A percentile compares a stretch with the other conserved stretches of the same genome.
Conservation (phyloP, 129 eudicot genomes). For the Erigeron canadensis region DNA sequence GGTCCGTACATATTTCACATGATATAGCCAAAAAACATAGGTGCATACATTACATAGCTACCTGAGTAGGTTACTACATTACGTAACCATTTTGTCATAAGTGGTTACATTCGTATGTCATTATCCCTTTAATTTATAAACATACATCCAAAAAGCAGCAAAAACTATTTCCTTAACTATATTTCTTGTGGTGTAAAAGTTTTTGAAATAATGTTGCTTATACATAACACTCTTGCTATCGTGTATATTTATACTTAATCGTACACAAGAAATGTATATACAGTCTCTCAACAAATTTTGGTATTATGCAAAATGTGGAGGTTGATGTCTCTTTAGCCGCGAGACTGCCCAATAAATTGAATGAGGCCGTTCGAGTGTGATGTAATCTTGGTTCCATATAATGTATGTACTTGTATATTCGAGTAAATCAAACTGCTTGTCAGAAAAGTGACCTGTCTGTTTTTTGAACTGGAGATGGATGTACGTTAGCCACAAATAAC, state of each 20-base stretch:
- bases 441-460: not conserved
- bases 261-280: conserved; percentile 8
- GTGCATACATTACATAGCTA: too few relatives aligned
- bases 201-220: not conserved
- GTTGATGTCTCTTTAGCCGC: not conserved
- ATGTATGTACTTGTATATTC: conserved; percentile 19
- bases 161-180: not conserved
- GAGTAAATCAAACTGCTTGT: not conserved
- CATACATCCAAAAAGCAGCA: not conserved
- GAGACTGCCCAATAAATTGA: not conserved
- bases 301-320: not conserved
- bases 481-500: conserved; percentile 42
- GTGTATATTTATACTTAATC: not conserved
- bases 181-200: not conserved
- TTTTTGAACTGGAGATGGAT: not conserved
- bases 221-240: not conserved
- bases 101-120: too few relatives aligned
- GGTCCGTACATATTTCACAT: too few relatives aligned
- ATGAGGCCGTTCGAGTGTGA: not conserved
- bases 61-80: too few relatives aligned
- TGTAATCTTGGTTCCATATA: not conserved
- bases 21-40: too few relatives aligned
- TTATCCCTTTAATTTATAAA: not conserved
- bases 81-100: too few relatives aligned
- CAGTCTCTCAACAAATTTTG: conserved; percentile 1